Base-by-base conservation (phyloP, 2,329 filamentous ascomycete species). In the Seiridium unicorne region DNA sequence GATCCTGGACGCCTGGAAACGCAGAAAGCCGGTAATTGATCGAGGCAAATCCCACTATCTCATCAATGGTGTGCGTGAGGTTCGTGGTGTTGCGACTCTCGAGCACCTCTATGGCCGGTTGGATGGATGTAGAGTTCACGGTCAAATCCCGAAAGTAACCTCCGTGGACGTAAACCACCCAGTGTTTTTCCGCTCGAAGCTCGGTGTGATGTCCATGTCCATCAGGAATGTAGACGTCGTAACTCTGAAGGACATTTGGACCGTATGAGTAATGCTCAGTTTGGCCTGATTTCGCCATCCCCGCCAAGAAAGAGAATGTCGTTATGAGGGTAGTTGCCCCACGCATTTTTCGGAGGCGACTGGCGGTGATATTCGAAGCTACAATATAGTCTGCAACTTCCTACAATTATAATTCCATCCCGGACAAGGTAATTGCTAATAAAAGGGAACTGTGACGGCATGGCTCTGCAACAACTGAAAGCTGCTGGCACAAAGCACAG, bases 31-130 rank as follows among this genome's bases (percentile, higher is more conserved):
- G 36, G 38, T 55, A 55, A 8, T 55, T 55, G 18, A 55, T 18
- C 9, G 53, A 55, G 0, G 53, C 36, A 9, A 55, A 13, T 26
- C 53, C 53, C 8, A 35, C 38, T 8, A 55, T 18, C 7, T 55
- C n/a, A 26, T 55, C 53, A 55, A 55, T 55, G 8, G 53, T 55
- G 53, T 7, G 31, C 35, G 36, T 55, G 38, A 55, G 42, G 18
- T 55, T 44, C 8, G 53, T 55, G 8, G 26, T 55, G 31, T 55
- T 55, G 38, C 53, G 53, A 10, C 36, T 44, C 38, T 42, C 53
- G 3, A 55, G 36, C 11, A 55, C n/a, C 5, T 55, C 18, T 13
- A 55, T n/a, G 13, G 38, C 42, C 3, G 53, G 53, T 35, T 44
- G 11, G 53, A 55, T 38, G 3, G 53, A 55, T 3, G 53, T 55